Base-by-base conservation (phyloP, 352 stramenopile genomes). In the Globisporangium paddicum region DNA sequence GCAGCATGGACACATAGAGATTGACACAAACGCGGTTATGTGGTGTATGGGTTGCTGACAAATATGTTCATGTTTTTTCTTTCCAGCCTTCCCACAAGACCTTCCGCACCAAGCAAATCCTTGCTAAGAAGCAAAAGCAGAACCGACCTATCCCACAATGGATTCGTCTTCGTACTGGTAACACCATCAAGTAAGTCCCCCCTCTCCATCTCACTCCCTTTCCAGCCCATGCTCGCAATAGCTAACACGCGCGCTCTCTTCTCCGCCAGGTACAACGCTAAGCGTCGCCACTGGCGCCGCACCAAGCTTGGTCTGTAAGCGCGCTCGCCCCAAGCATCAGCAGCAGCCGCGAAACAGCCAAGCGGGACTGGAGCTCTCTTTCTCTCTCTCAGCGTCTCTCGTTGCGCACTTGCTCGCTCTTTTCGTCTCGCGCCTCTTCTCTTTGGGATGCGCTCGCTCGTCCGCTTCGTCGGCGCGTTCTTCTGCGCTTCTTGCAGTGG, bases 221-320 rank as follows among this genome's bases (percentile, higher is more conserved):
- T 35, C 28, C 6, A 32, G 28, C 28, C 3, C 35, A 40, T 10
- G 3, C 4, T 26, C 3, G n/a, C 38, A 18, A 23, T 14, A 21
- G 16, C 26, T 32, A 35, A 56, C 23, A n/a, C n/a, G n/a, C n/a
- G n/a, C 6, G 11, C 18, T 9, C 6, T 62, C 14, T 32, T 32
- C 4, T 1, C 2, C 18, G 40, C 13, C 65, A 98, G 96, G 73
- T 99, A 99, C 94, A 99, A 99, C 84, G 87, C 93, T 58, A 99
- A 99, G 91, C 93, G 98, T 81, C 93, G 98, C 72, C 97, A 99
- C 92, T 99, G 97, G 98, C 96, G 97, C 72, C 95, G 98, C 81
- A 99, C 97, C 69, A 99, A 99, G 93, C 93, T 99, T 67, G 96
- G 97, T 78, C 85, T 99, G 79, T 99, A 99, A 99, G 74, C 76